Conservation (phyloP, 176 grass and related monocot species). For the Oryza meyeriana region DNA sequence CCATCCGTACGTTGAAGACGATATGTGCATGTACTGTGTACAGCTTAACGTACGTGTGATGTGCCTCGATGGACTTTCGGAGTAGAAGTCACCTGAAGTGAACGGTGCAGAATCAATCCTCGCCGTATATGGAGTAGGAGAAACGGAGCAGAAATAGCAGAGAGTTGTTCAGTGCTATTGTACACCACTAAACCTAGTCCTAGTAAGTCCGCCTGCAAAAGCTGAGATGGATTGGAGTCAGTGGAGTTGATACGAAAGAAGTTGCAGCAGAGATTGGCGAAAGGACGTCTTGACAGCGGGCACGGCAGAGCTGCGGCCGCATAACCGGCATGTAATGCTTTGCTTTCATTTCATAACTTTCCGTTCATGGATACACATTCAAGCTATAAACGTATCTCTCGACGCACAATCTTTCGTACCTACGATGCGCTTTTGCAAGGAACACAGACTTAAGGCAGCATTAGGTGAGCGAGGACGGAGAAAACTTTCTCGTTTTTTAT, state of each 20-base stretch:
- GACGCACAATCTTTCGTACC: too few relatives aligned
- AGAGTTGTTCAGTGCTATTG: not conserved
- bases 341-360: not conserved
- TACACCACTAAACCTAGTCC: not conserved
- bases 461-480: too few relatives aligned
- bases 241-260: conserved; percentile 37
- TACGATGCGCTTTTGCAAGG: too few relatives aligned
- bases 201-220: too few relatives aligned
- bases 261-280: not conserved
- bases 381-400: too few relatives aligned
- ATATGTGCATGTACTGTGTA: not conserved
- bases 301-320: not conserved
- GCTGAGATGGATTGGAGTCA: conserved; percentile 4
- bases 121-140: not conserved
- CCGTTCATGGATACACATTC: not conserved
- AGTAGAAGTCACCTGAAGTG: not conserved
- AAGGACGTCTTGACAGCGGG: not conserved
- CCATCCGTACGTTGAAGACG: not conserved
- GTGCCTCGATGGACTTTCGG: not conserved
- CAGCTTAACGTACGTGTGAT: not conserved
- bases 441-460: too few relatives aligned
- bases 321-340: not conserved
- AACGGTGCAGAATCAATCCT: not conserved
- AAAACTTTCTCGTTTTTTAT: too few relatives aligned
- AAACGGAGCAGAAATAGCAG: not conserved